These are phyloP conservation scores for Trichopus zeylanicus DNA, from an alignment of 116 monocot species.

Conservation along the genomic window DNA sequence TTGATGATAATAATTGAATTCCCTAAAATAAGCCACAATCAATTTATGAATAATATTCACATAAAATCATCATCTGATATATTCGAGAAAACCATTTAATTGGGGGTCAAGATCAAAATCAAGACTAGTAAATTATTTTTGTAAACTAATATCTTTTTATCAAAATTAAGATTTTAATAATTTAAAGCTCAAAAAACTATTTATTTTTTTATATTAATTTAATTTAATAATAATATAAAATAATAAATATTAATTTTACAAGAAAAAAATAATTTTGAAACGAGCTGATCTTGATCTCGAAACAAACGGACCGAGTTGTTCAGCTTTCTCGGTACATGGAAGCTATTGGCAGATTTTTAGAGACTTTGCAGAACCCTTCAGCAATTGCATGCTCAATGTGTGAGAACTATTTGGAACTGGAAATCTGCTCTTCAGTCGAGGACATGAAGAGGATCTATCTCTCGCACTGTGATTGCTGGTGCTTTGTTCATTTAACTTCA, in stretches of 20 bases:
- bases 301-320: too few relatives aligned
- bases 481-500: conserved; percentile 5
- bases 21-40: not conserved
- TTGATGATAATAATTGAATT: not conserved
- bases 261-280: too few relatives aligned
- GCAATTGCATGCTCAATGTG: conserved; percentile 3
- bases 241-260: too few relatives aligned
- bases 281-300: too few relatives aligned
- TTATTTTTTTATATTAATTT: too few relatives aligned
- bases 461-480: not conserved
- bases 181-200: too few relatives aligned
- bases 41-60: not conserved
- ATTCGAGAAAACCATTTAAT: conserved; percentile 20
- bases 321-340: conserved; percentile 17
- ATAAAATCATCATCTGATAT: conserved; percentile 57
- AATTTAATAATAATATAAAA: too few relatives aligned
- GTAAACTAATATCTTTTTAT: too few relatives aligned
- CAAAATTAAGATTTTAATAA: too few relatives aligned
- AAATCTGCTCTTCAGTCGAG: not conserved
- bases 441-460: not conserved
- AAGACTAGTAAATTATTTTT: too few relatives aligned
- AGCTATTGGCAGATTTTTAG: conserved; percentile 11
- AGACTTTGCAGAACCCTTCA: conserved; percentile 17
- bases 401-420: conserved; percentile 4
- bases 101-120: too few relatives aligned